phyloP scores from a whole-genome alignment of 495 filamentous ascomycete genomes.

The Staphylotrichum tortipilum region DNA sequence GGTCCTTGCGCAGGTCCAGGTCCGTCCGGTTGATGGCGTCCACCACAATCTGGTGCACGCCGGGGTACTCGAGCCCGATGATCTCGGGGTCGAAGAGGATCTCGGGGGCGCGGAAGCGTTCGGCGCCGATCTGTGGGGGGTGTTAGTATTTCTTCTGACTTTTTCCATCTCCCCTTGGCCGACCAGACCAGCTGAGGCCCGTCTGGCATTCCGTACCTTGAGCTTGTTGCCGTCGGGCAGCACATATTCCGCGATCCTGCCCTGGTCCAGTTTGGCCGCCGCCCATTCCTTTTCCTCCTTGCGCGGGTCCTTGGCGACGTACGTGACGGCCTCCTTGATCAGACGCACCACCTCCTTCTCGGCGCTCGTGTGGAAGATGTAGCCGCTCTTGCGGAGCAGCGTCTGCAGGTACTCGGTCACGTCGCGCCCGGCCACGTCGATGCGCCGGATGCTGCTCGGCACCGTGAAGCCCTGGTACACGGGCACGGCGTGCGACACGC shows the following conservation, averaged over 20 bases:
- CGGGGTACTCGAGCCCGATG: constrained; percentile 93
- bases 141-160: constrained; percentile 3
- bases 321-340: constrained; percentile 92
- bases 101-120: constrained; percentile 92
- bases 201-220: constrained; percentile 46
- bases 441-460: constrained; percentile 84
- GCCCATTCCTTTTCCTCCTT: constrained; percentile 96
- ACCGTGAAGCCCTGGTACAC: constrained; percentile 98
- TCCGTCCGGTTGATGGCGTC: constrained; percentile 96
- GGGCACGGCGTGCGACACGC: constrained; percentile 93
- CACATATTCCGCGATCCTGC: constrained; percentile 74
- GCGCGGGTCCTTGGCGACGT: constrained; percentile 85
- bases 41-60: constrained; percentile 94
- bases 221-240: constrained; percentile 89
- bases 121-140: constrained; percentile 60
- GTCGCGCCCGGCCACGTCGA: constrained; percentile 96
- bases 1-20: constrained; percentile 84
- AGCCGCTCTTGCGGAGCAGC: constrained; percentile 82
- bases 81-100: constrained; percentile 97
- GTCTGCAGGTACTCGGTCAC: constrained; percentile 94
- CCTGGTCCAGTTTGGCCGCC: constrained; percentile 48
- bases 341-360: constrained; percentile 95
- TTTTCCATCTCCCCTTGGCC: too few species aligned
- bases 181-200: too few species aligned
- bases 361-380: constrained; percentile 93